Evolutionary conservation across 2,329 filamentous ascomycete genomes (phyloP), one percentile per base, ranked within the genome.

Genomic region (Blastomyces gilchristii): DNA sequence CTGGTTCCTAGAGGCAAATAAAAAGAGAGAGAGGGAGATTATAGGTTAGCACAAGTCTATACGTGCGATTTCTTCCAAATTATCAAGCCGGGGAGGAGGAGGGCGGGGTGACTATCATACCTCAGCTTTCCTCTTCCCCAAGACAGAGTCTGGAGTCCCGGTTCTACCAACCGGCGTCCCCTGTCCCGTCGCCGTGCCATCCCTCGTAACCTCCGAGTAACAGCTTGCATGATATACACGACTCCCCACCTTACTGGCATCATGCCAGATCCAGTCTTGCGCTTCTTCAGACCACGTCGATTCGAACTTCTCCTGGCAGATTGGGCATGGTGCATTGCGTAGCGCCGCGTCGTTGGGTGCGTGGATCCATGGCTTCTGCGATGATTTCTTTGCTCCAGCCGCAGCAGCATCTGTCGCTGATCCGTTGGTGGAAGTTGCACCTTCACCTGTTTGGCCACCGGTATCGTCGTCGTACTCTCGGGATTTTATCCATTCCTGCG

Each of bases 221-320:
- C 94, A 99, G 62, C 87, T 95, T 12, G 88, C 91, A 75, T 99
- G 94, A 70, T 91, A 97, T 18, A 94, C 88, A 66, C 90, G 86
- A 63, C 83, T 85, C 45, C 89, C 89, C 39, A 95, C 85, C 67
- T 87, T 83, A 60, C 89, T 81, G 0, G 93, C 90, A 74, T 99
- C 93, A 74, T 91, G 87, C 90, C 94, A 97, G 50, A 99, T 93
- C 83, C 92, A 97, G 71, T 99, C 93, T 75, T 97, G 91, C 22
- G 89, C 89, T 66, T 95, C 91, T 69, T 95, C 91, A 7, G 93
- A 86, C 88, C 91, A 97, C 67, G 89, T 88, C 67, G 89, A 91
- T 77, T 95, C 89, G 70, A 99, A 97, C 68, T 89, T 88, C 73
- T 99, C 94, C 74, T 96, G 92, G 74, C 94, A 97, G 69, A 99